phyloP scores from a whole-genome alignment of 805 yeast genomes.

The Saturnispora ahearnii region DNA sequence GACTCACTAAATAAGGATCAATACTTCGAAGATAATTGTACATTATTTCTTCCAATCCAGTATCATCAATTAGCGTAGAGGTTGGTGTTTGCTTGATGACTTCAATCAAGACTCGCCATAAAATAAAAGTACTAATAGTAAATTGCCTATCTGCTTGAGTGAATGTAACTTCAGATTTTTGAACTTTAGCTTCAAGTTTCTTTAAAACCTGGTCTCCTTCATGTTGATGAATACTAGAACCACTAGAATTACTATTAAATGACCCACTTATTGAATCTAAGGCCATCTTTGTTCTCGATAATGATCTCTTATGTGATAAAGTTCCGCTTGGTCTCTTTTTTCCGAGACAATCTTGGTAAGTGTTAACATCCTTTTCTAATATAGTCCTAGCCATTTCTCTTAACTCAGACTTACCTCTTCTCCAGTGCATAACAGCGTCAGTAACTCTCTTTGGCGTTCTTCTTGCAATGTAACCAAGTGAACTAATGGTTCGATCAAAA shows the following conservation, averaged over 20 bases:
- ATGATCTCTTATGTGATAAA: conserved; percentile 18
- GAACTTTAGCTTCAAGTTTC: conserved; percentile 22
- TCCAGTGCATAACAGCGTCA: conserved; percentile 97
- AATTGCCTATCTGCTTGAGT: conserved; percentile 83
- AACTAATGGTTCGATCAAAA: conserved; percentile 77
- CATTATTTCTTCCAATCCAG: conserved; percentile 85
- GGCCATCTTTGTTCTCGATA: conserved; percentile 16
- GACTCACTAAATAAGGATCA: conserved; percentile 62
- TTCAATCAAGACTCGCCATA: conserved; percentile 87
- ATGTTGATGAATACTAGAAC: not conserved
- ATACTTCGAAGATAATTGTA: conserved; percentile 83
- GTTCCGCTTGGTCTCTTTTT: not conserved
- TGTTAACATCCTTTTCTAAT: conserved; percentile 32
- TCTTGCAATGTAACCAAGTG: conserved; percentile 85
- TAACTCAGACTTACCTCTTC: conserved; percentile 84
- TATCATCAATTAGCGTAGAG: conserved; percentile 65
- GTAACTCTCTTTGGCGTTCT: conserved; percentile 91
- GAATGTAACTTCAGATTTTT: conserved; percentile 52
- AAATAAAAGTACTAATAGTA: conserved; percentile 73
- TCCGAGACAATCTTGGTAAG: conserved; percentile 16
- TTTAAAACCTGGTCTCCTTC: conserved; percentile 9
- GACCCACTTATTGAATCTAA: not conserved
- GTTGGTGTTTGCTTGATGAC: conserved; percentile 81
- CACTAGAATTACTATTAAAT: not conserved
- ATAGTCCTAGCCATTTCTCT: conserved; percentile 55